These are phyloP conservation scores for Colletotrichum liaoningense DNA, from an alignment of 2,329 filamentous ascomycete species.

Conservation along the genomic window DNA sequence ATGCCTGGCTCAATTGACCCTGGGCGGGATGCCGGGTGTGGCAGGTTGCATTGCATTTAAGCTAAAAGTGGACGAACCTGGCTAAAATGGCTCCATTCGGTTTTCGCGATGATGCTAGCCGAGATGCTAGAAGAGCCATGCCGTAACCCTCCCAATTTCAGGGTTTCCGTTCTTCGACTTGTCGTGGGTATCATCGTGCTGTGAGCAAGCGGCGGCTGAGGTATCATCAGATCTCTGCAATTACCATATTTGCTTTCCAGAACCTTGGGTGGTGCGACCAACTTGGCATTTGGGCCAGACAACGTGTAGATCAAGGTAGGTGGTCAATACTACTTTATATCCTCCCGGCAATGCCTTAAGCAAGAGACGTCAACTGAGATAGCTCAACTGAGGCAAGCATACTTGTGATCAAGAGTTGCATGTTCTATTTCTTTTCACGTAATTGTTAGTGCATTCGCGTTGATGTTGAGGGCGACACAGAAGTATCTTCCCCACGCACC, in stretches of 20 bases:
- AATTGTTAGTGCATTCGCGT: too few relatives aligned
- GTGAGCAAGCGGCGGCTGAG: not conserved
- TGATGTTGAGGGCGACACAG: too few relatives aligned
- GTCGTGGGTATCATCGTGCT: not conserved
- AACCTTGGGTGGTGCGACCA: not conserved
- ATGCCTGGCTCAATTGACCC: conserved; percentile 26
- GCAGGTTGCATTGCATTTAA: conserved; percentile 6
- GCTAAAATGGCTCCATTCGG: conserved; percentile 2
- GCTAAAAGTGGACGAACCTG: conserved; percentile 2
- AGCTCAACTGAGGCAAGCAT: too few relatives aligned
- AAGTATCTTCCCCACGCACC: too few relatives aligned
- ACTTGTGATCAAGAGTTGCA: too few relatives aligned
- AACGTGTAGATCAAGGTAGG: too few relatives aligned
- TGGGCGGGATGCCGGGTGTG: not conserved
- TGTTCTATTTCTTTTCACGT: too few relatives aligned
- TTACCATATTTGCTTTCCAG: too few relatives aligned
- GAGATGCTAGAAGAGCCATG: not conserved
- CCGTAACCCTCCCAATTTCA: not conserved
- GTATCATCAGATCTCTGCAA: not conserved
- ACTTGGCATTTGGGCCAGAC: too few relatives aligned
- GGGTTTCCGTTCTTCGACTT: not conserved
- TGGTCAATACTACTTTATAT: too few relatives aligned
- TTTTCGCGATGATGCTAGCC: conserved; percentile 10
- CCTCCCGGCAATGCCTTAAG: too few relatives aligned
- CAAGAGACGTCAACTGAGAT: too few relatives aligned